Evolutionary conservation across 2,329 filamentous ascomycete genomes (phyloP).

Genomic region (Trichophyton mentagrophytes): DNA sequence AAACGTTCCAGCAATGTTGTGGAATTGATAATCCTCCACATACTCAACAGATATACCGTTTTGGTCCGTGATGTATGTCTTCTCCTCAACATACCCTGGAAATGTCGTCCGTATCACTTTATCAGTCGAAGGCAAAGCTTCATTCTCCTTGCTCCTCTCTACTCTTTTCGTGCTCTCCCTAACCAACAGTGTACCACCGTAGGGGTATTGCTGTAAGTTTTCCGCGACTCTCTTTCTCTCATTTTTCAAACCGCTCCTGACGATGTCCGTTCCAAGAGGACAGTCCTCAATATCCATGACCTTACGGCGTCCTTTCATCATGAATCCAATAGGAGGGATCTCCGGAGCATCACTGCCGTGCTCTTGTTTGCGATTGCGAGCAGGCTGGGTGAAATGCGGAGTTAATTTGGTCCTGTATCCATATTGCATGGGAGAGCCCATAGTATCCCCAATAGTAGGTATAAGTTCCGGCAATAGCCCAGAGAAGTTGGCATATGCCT

Average conservation of each 20-base stretch:
- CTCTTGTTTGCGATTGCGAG: slow-evolving; percentile 38
- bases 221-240: slow-evolving; percentile 64
- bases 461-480: slow-evolving; percentile 62
- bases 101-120: slow-evolving; percentile 44
- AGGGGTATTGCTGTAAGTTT: slow-evolving; percentile 59
- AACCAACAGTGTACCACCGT: slow-evolving; percentile 76
- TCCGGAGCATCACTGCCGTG: slow-evolving; percentile 39
- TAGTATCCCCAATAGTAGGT: slow-evolving; percentile 67
- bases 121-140: slow-evolving; percentile 17
- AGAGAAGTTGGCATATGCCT: slow-evolving; percentile 85
- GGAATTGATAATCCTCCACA: slow-evolving; percentile 70
- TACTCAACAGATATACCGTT: slow-evolving; percentile 79
- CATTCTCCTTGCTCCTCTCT: slow-evolving; percentile 20
- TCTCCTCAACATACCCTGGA: slow-evolving; percentile 58
- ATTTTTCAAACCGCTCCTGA: slow-evolving; percentile 62
- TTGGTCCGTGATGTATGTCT: slow-evolving; percentile 77
- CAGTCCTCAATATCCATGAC: slow-evolving; percentile 96
- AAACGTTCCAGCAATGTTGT: slow-evolving; percentile 84
- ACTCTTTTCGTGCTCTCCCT: slow-evolving; percentile 66
- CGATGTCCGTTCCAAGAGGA: slow-evolving; percentile 79
- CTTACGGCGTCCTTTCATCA: slow-evolving; percentile 63
- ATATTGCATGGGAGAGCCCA: slow-evolving; percentile 81
- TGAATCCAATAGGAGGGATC: slow-evolving; percentile 78
- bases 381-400: slow-evolving; percentile 80
- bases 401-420: slow-evolving; percentile 94